Percentiles rank a stretch among this genome's conserved stretches.
These are phyloP conservation scores for Mycoemilia scoparia DNA, from an alignment of 192 early-diverging fungal genomes.

Conservation along the genomic window DNA sequence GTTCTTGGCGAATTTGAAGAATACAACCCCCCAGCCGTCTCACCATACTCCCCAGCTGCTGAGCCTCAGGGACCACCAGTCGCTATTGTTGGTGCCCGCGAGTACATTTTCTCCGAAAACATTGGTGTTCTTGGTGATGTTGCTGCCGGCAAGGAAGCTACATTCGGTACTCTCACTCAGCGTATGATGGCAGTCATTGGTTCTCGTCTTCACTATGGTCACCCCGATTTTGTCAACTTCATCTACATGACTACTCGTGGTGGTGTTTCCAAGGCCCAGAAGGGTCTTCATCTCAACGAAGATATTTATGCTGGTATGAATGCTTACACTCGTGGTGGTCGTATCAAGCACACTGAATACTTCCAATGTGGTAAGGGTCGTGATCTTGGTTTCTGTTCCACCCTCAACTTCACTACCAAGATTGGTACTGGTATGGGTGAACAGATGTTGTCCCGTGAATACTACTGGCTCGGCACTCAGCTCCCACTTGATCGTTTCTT, in stretches of 20 bases:
- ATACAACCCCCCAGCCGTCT: conserved; percentile 39
- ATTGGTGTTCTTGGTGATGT: conserved; percentile 71
- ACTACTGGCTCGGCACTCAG: conserved; percentile 75
- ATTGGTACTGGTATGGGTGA: conserved; percentile 86
- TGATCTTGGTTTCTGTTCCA: conserved; percentile 75
- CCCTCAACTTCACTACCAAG: conserved; percentile 78
- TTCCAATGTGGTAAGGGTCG: conserved; percentile 83
- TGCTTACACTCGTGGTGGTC: conserved; percentile 64
- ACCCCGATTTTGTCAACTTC: conserved; percentile 79
- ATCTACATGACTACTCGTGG: conserved; percentile 76
- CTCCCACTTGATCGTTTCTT: conserved; percentile 69
- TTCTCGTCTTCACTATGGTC: conserved; percentile 69
- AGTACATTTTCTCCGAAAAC: conserved; percentile 75
- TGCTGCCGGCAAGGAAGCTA: conserved; percentile 77
- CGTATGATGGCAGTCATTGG: conserved; percentile 74
- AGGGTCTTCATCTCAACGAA: conserved; percentile 78
- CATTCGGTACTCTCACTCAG: conserved; percentile 70
- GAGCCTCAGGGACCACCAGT: conserved; percentile 45
- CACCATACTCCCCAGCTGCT: conserved; percentile 48
- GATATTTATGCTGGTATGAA: conserved; percentile 88
- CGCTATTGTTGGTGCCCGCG: conserved; percentile 71
- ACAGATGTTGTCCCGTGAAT: conserved; percentile 84
- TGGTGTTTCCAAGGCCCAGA: conserved; percentile 75
- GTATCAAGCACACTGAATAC: conserved; percentile 81
- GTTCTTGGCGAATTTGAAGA: conserved; percentile 74